Evolutionary conservation across 305 asterid species (phyloP).

Genomic region (Fraxinus xanthoxyloides): DNA sequence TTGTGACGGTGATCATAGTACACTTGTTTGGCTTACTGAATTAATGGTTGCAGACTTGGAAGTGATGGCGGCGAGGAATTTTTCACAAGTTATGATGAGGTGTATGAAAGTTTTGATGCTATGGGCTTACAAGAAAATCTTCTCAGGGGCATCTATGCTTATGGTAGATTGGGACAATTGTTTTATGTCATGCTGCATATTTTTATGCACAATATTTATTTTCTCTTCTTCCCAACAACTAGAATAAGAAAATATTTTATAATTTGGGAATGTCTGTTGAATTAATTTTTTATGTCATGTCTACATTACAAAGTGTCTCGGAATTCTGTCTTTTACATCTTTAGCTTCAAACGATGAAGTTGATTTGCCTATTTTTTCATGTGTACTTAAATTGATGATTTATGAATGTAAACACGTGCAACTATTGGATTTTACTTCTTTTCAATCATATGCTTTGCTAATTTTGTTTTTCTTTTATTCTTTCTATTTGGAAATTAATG

Average conservation of each 20-base stretch:
- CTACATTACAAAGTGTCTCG: neutral
- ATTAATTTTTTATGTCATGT: neutral
- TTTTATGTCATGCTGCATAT: neutral
- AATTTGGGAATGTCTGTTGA: neutral
- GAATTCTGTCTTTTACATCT: neutral
- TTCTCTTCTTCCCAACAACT: neutral
- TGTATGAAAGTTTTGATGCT: slow-evolving; percentile 73
- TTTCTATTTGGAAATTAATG: neutral
- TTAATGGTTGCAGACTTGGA: slow-evolving; percentile 48
- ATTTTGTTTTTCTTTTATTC: neutral
- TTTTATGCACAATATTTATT: neutral
- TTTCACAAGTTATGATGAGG: slow-evolving; percentile 85
- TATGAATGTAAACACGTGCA: neutral
- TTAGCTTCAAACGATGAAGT: neutral
- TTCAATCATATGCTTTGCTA: neutral
- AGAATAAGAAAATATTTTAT: neutral
- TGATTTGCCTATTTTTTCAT: neutral
- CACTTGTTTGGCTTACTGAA: neutral
- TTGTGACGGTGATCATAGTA: neutral
- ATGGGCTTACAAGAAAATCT: slow-evolving; percentile 87
- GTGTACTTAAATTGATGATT: neutral
- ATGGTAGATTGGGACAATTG: slow-evolving; percentile 40
- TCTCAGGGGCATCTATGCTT: slow-evolving; percentile 89
- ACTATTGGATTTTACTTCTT: neutral
- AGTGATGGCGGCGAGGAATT: slow-evolving; percentile 63